A percentile compares a stretch with the other conserved stretches of the same genome.
Evolutionary conservation across 106 monocot genomes (phyloP).

Genomic region (Apostasia ramifera): DNA sequence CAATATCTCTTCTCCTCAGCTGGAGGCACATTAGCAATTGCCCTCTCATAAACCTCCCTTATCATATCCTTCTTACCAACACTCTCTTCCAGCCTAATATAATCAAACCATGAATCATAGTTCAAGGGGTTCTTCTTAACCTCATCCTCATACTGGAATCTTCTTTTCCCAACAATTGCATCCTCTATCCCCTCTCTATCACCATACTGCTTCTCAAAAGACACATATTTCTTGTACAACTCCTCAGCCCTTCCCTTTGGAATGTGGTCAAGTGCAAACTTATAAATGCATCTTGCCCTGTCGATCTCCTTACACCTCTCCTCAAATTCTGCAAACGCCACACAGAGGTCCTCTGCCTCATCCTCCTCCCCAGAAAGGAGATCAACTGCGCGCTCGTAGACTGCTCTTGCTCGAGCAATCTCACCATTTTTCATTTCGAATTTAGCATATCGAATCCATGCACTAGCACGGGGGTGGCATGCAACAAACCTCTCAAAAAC

Average conservation of each 20-base stretch:
- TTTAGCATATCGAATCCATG: constrained; percentile 79
- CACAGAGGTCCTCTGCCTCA: constrained; percentile 75
- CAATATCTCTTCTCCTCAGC: constrained; percentile 96
- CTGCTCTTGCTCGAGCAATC: constrained; percentile 40
- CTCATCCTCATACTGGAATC: constrained; percentile 95
- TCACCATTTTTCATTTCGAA: constrained; percentile 94
- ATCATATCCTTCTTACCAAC: constrained; percentile 65
- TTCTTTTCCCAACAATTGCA: constrained; percentile 84
- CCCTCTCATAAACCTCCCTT: constrained; percentile 82
- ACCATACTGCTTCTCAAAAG: constrained; percentile 93
- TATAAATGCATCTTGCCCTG: constrained; percentile 74
- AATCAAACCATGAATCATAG: constrained; percentile 93
- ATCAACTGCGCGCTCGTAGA: constrained; percentile 76
- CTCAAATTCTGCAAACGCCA: constrained; percentile 93
- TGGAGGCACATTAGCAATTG: constrained; percentile 80
- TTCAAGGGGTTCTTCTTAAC: constrained; percentile 77
- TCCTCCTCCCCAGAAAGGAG: constrained; percentile 65
- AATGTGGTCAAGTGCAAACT: constrained; percentile 74
- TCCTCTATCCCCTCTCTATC: constrained; percentile 88
- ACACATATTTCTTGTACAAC: constrained; percentile 63
- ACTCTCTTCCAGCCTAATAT: constrained; percentile 82
- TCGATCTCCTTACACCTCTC: constrained; percentile 84
- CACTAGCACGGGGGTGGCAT: constrained; percentile 57
- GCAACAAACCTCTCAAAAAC: constrained; percentile 65
- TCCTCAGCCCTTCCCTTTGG: constrained; percentile 87